Conservation (phyloP, 495 filamentous ascomycete species). For the Aspergillus steynii region DNA sequence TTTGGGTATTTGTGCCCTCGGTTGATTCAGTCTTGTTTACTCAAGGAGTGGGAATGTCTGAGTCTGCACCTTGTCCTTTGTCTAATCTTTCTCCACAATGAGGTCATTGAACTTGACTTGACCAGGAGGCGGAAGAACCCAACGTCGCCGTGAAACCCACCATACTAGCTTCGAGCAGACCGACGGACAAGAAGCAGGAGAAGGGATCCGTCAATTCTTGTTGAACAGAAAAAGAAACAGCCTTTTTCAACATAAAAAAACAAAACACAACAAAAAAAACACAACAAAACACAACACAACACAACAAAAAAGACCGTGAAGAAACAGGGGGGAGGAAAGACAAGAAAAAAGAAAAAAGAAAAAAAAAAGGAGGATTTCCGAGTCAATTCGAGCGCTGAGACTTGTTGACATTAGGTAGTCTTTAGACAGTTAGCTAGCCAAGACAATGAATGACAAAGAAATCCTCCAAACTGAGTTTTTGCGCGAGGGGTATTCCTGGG, state of each 20-base stretch:
- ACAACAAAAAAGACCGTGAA: constrained; percentile 3
- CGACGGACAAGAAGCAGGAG: not conserved
- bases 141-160: too few species aligned
- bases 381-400: not conserved
- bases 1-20: not conserved
- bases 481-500: too few species aligned
- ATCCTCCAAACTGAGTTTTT: constrained; percentile 20
- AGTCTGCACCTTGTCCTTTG: not conserved
- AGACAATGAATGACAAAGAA: constrained; percentile 30
- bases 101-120: not conserved
- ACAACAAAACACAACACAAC: not conserved
- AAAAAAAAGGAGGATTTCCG: constrained; percentile 13
- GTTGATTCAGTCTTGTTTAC: not conserved
- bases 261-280: too few species aligned
- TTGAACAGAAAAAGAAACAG: not conserved
- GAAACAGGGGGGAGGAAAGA: constrained; percentile 2
- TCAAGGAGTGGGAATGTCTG: not conserved
- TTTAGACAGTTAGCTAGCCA: constrained; percentile 1
- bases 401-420: not conserved
- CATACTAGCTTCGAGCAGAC: too few species aligned
- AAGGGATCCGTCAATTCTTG: not conserved
- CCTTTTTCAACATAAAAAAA: too few species aligned
- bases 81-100: not conserved
- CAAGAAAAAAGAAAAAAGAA: constrained; percentile 16
- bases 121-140: not conserved